Percentiles rank a stretch among this genome's conserved stretches.
These are phyloP conservation scores for Gnomoniopsis smithogilvyi DNA, from an alignment of 2,329 filamentous ascomycete species.

Conservation along the genomic window DNA sequence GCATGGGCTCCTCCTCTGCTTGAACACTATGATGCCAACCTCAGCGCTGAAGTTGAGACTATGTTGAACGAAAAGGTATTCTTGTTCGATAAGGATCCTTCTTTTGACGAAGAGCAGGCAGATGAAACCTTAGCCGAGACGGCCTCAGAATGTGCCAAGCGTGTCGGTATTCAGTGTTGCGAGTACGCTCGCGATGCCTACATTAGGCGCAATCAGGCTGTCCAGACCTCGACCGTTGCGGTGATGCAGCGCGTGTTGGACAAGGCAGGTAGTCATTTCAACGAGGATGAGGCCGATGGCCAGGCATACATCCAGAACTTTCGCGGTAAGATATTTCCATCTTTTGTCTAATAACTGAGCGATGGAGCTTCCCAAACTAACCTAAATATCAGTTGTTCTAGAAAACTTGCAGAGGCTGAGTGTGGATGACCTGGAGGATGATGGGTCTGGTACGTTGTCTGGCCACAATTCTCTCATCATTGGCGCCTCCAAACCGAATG, in stretches of 20 bases:
- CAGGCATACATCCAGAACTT: conserved; percentile 32
- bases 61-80: conserved; percentile 46
- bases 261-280: conserved; percentile 40
- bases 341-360: not conserved
- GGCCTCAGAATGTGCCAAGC: conserved; percentile 33
- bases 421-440: conserved; percentile 56
- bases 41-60: conserved; percentile 38
- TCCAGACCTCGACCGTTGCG: conserved; percentile 40
- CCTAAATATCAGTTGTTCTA: conserved; percentile 33
- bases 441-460: conserved; percentile 53
- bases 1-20: conserved; percentile 52
- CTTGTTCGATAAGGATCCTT: conserved; percentile 27
- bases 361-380: not conserved
- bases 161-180: conserved; percentile 43
- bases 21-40: conserved; percentile 40
- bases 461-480: conserved; percentile 31
- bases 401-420: conserved; percentile 51
- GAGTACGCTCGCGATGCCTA: conserved; percentile 44
- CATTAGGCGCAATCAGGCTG: conserved; percentile 37
- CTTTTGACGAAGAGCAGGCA: conserved; percentile 28
- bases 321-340: conserved; percentile 31
- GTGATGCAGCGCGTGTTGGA: conserved; percentile 40
- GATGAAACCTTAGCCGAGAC: conserved; percentile 28
- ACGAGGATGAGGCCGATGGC: conserved; percentile 28
- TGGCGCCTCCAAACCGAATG: not conserved